Evolutionary conservation across 345 rosid genomes (phyloP).

Genomic region (Boechera retrofracta): DNA sequence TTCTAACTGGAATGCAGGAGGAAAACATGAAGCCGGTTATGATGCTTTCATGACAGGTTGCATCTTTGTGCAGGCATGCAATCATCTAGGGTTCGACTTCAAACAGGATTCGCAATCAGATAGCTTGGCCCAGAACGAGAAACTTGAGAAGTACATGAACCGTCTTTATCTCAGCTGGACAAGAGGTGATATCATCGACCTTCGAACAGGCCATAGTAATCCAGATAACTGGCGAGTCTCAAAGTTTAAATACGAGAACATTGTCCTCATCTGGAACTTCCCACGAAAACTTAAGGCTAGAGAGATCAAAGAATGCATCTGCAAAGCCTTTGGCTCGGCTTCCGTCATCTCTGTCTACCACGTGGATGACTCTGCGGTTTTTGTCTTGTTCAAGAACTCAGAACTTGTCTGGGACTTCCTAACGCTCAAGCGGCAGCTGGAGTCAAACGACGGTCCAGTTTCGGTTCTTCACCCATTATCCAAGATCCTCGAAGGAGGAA

Average conservation of each 20-base stretch:
- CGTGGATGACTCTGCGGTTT: slow-evolving; percentile 74
- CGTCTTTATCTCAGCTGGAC: slow-evolving; percentile 86
- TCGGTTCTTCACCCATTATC: slow-evolving; percentile 77
- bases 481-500: slow-evolving; percentile 77
- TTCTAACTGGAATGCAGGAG: slow-evolving; percentile 80
- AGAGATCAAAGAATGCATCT: slow-evolving; percentile 73
- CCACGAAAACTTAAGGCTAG: slow-evolving; percentile 62
- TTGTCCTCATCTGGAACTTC: slow-evolving; percentile 80
- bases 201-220: slow-evolving; percentile 57
- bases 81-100: slow-evolving; percentile 77
- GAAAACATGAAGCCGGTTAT: slow-evolving; percentile 96
- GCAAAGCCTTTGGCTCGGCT: slow-evolving; percentile 62
- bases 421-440: slow-evolving; percentile 64
- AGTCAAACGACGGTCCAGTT: slow-evolving; percentile 59
- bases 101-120: slow-evolving; percentile 48
- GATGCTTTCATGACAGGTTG: slow-evolving; percentile 99
- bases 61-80: slow-evolving; percentile 84
- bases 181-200: slow-evolving; percentile 68
- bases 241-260: slow-evolving; percentile 55
- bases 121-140: slow-evolving; percentile 56
- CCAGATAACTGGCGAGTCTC: slow-evolving; percentile 48
- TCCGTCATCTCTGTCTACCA: slow-evolving; percentile 66
- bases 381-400: slow-evolving; percentile 71
- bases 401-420: slow-evolving; percentile 68
- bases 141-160: slow-evolving; percentile 68